Conservation (phyloP, 169 alveolate genomes). For the Babesia gibsoni region DNA sequence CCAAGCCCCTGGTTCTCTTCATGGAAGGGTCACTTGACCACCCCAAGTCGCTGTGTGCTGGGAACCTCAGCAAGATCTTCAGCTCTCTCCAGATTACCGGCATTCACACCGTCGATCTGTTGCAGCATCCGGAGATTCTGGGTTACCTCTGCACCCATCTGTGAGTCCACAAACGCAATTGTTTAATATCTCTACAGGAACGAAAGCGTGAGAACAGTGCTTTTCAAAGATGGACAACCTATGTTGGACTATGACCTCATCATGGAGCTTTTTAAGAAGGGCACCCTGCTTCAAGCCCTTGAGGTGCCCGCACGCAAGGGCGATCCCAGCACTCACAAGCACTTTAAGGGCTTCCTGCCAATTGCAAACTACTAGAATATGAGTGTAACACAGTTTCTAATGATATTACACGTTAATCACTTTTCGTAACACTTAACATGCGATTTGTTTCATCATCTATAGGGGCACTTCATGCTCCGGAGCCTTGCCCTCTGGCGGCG, state of each 20-base stretch:
- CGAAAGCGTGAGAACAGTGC: conserved; percentile 39
- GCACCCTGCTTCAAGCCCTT: conserved; percentile 61
- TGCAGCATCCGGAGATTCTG: conserved; percentile 29
- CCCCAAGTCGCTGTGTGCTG: conserved; percentile 64
- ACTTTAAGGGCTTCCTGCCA: conserved; percentile 40
- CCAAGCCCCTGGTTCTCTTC: conserved; percentile 39
- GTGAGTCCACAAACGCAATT: not conserved
- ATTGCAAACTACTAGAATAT: conserved; percentile 46
- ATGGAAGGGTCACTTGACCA: conserved; percentile 64
- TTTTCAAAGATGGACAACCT: conserved; percentile 53
- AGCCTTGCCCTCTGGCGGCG: conserved; percentile 60
- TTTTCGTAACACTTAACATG: not conserved
- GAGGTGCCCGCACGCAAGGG: conserved; percentile 4
- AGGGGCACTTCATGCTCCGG: conserved; percentile 42
- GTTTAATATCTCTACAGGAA: conserved; percentile 1
- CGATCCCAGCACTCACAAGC: conserved; percentile 12
- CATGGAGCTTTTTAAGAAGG: conserved; percentile 50
- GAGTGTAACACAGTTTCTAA: not conserved
- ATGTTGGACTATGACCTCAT: conserved; percentile 55
- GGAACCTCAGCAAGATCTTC: conserved; percentile 44
- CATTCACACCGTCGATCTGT: conserved; percentile 56
- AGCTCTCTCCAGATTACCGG: conserved; percentile 40
- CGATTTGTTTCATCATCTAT: not conserved
- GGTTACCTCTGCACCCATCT: conserved; percentile 58
- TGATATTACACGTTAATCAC: not conserved